Percentiles rank a stretch among this genome's conserved stretches.
Conservation (phyloP, 1,284 basidiomycete species). For the Marasmius fiardii region DNA sequence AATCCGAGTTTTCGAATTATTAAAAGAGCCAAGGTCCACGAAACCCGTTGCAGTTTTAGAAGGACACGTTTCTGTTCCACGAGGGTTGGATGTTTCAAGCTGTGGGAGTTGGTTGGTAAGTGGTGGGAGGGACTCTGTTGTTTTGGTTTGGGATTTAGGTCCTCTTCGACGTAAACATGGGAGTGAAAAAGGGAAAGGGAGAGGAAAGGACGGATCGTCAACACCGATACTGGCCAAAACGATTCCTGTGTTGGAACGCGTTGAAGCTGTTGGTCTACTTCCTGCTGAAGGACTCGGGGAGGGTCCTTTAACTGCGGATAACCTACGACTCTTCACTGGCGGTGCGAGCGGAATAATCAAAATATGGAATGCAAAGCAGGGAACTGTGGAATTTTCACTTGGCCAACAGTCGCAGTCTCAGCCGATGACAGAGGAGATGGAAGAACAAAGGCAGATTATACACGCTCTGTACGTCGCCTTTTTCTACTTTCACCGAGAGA, state of each 20-base stretch:
- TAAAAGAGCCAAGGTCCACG: constrained; percentile 53
- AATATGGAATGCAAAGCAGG: constrained; percentile 79
- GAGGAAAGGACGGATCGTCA: constrained; percentile 45
- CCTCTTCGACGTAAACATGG: constrained; percentile 26
- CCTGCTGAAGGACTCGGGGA: constrained; percentile 44
- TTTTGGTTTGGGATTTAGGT: constrained; percentile 83
- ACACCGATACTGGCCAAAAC: constrained; percentile 74
- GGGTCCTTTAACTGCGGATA: constrained; percentile 34
- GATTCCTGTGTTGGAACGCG: constrained; percentile 81
- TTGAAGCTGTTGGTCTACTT: constrained; percentile 82
- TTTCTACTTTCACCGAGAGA: constrained; percentile 14
- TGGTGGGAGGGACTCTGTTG: constrained; percentile 88
- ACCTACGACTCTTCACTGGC: constrained; percentile 77
- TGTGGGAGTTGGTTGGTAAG: constrained; percentile 88
- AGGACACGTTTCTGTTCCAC: constrained; percentile 88
- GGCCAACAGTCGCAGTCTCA: constrained; percentile 46
- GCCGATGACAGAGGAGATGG: constrained; percentile 49
- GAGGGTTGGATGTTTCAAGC: constrained; percentile 79
- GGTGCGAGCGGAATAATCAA: constrained; percentile 84
- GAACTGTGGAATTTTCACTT: constrained; percentile 60
- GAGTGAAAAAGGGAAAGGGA: constrained; percentile 30
- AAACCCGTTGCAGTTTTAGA: constrained; percentile 81
- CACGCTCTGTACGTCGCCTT: constrained; percentile 64
- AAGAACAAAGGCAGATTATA: constrained; percentile 76
- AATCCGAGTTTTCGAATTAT: constrained; percentile 88